Conservation (phyloP, 805 yeast genomes). For the Candida andamanensis region DNA sequence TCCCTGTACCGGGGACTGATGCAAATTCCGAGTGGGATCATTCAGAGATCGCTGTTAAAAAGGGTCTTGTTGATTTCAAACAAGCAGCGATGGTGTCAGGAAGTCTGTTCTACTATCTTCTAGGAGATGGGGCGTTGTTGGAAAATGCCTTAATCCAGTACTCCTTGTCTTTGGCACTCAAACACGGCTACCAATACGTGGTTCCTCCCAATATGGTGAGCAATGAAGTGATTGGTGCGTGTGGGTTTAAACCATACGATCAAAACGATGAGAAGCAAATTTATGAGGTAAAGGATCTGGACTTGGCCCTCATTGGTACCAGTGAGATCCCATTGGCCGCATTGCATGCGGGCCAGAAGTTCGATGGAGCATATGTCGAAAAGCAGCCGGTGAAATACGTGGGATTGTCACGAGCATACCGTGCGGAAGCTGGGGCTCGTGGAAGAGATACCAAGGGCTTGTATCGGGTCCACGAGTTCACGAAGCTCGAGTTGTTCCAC, state of each 20-base stretch:
- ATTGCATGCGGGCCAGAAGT: conserved; percentile 48
- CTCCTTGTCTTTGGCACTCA: conserved; percentile 62
- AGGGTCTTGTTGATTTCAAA: conserved; percentile 64
- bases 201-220: conserved; percentile 85
- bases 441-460: conserved; percentile 90
- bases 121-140: conserved; percentile 79
- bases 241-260: conserved; percentile 94
- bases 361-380: conserved; percentile 23
- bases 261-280: conserved; percentile 82
- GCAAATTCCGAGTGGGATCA: conserved; percentile 45
- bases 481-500: conserved; percentile 87
- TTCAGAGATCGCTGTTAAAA: conserved; percentile 59
- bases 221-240: conserved; percentile 71
- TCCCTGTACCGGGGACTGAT: conserved; percentile 2
- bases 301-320: conserved; percentile 78
- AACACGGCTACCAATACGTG: conserved; percentile 62
- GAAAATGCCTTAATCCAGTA: conserved; percentile 89
- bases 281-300: conserved; percentile 53
- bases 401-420: conserved; percentile 80
- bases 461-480: conserved; percentile 93
- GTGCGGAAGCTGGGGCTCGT: conserved; percentile 97
- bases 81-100: conserved; percentile 77
- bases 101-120: conserved; percentile 79
- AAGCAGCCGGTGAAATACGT: conserved; percentile 54
- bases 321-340: conserved; percentile 96